These are phyloP conservation scores for Poronia punctata DNA, from an alignment of 495 filamentous ascomycete genomes.

Conservation along the genomic window DNA sequence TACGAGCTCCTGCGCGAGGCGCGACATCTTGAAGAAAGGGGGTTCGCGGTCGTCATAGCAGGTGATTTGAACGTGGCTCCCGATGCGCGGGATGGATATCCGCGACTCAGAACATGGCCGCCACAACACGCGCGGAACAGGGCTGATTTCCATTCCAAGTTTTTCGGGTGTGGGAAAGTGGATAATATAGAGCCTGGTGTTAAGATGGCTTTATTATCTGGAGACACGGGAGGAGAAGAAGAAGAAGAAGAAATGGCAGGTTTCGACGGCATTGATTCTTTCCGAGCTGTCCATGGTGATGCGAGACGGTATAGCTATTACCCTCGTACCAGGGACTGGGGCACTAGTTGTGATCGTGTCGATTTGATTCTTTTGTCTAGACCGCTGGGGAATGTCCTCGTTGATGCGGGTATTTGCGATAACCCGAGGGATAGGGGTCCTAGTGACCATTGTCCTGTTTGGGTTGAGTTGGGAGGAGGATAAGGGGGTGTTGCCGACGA, in stretches of 20 bases:
- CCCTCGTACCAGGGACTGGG: conserved; percentile 26
- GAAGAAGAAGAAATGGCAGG: not conserved
- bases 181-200: not conserved
- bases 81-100: not conserved
- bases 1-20: not conserved
- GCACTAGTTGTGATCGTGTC: conserved; percentile 30
- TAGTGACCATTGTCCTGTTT: conserved; percentile 33
- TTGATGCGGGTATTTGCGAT: conserved; percentile 25
- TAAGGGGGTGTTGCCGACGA: too few relatives aligned
- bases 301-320: conserved; percentile 29
- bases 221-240: not conserved
- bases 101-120: conserved; percentile 1
- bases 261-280: conserved; percentile 26
- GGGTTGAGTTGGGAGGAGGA: conserved; percentile 18
- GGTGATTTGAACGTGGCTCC: not conserved
- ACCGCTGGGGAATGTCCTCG: conserved; percentile 14
- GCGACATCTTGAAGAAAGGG: not conserved
- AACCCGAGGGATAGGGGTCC: conserved; percentile 25
- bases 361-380: conserved; percentile 28
- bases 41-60: not conserved
- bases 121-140: not conserved
- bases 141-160: not conserved
- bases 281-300: conserved; percentile 14
- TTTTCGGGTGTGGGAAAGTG: not conserved
- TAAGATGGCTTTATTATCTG: not conserved